Conservation (phyloP, 768 basidiomycete genomes). For the Termitomyces sp. region DNA sequence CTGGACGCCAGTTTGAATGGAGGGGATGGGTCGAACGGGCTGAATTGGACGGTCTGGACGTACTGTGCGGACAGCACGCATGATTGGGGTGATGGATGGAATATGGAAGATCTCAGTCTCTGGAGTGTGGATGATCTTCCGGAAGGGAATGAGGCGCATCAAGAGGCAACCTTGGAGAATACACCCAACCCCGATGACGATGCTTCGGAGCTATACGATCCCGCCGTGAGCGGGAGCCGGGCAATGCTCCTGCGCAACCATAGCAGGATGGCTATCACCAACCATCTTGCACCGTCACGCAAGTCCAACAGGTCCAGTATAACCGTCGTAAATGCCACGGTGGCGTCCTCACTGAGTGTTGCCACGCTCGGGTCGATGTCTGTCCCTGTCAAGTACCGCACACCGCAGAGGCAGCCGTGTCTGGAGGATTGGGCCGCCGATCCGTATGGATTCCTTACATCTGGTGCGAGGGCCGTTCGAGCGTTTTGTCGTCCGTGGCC, state of each 20-base stretch:
- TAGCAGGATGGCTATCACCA: conserved; percentile 6
- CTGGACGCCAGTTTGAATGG: conserved; percentile 80
- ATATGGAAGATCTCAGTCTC: conserved; percentile 89
- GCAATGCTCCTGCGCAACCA: conserved; percentile 30
- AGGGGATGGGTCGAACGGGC: conserved; percentile 65
- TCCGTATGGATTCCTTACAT: conserved; percentile 69
- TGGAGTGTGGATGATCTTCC: conserved; percentile 75
- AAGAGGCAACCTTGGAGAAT: conserved; percentile 5
- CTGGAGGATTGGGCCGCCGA: conserved; percentile 34
- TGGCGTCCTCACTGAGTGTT: conserved; percentile 21
- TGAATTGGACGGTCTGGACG: conserved; percentile 86
- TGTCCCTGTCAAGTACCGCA: neutral
- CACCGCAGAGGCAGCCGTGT: conserved; percentile 7
- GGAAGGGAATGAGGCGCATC: conserved; percentile 14
- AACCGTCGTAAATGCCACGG: conserved; percentile 15
- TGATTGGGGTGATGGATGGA: conserved; percentile 95
- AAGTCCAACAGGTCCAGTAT: conserved; percentile 7
- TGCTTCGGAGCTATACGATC: conserved; percentile 11
- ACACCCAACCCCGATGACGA: conserved; percentile 12
- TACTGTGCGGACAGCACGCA: conserved; percentile 82
- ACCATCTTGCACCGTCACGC: neutral
- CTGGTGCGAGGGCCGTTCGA: conserved; percentile 78
- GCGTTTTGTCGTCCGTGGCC: conserved; percentile 89
- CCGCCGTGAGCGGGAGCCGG: conserved; percentile 28
- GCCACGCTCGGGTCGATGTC: conserved; percentile 13